Conservation (phyloP, 305 asterid genomes). For the Solanum hybrid region DNA sequence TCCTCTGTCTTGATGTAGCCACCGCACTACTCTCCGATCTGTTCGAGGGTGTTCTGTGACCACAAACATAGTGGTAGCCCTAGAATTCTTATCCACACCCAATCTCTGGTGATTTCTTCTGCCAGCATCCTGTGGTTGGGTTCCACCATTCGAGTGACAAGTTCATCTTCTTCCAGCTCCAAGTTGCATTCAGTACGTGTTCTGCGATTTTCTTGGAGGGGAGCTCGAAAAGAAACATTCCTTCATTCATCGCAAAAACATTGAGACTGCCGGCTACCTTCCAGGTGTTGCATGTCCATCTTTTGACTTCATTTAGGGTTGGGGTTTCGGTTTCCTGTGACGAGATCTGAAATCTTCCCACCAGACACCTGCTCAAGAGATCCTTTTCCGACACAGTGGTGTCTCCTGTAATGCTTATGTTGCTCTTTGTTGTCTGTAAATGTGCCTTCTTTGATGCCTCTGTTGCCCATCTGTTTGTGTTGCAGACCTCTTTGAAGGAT, state of each 20-base stretch:
- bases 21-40: too few species aligned
- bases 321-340: neutral
- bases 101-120: too few species aligned
- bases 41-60: too few species aligned
- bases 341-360: neutral
- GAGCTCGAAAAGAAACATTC: neutral
- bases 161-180: neutral
- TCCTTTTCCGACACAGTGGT: neutral
- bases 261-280: neutral
- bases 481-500: neutral
- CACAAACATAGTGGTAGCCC: too few species aligned
- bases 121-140: neutral
- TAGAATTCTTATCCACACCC: too few species aligned
- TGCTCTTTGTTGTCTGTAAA: neutral
- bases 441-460: neutral
- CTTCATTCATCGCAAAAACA: neutral
- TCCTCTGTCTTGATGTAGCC: too few species aligned
- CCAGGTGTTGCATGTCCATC: neutral
- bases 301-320: neutral
- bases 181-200: neutral
- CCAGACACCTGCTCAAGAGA: neutral
- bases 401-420: neutral
- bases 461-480: neutral
- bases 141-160: neutral
- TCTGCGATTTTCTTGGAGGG: neutral